Conservation (phyloP, 768 basidiomycete genomes). For the Suillus subalutaceus region DNA sequence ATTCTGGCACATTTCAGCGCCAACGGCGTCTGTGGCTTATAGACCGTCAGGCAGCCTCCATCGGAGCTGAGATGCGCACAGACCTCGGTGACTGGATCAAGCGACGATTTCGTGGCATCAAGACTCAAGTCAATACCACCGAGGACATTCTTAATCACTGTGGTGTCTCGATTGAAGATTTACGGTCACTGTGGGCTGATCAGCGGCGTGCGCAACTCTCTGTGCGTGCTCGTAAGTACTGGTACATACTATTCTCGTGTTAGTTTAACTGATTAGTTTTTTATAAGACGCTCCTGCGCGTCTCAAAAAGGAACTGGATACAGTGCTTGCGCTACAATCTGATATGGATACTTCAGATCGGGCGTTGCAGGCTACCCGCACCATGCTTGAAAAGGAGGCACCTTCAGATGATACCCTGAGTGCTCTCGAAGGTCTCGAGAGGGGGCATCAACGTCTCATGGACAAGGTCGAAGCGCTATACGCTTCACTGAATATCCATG, state of each 20-base stretch:
- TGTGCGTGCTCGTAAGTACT: background rate
- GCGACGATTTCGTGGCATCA: slow-evolving; percentile 23
- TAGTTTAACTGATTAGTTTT: background rate
- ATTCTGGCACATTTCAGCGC: slow-evolving; percentile 16
- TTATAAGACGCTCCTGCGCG: slow-evolving; percentile 23
- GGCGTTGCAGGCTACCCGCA: slow-evolving; percentile 21
- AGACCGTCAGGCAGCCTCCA: slow-evolving; percentile 33
- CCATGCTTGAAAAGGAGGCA: slow-evolving; percentile 12
- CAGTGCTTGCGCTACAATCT: slow-evolving; percentile 34
- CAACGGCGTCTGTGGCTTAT: slow-evolving; percentile 35
- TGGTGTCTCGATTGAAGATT: background rate
- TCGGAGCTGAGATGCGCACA: slow-evolving; percentile 28
- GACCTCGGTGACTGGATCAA: slow-evolving; percentile 39
- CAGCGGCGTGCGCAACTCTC: no score
- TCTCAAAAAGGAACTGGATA: slow-evolving; percentile 38
- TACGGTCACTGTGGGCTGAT: slow-evolving; percentile 1
- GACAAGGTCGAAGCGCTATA: slow-evolving; percentile 13
- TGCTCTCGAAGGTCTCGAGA: slow-evolving; percentile 22
- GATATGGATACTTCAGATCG: slow-evolving; percentile 28
- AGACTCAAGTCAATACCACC: background rate
- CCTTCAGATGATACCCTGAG: slow-evolving; percentile 11
- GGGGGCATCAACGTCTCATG: slow-evolving; percentile 5
- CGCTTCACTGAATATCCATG: slow-evolving; percentile 15
- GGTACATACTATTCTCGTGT: no score
- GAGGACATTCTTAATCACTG: background rate